phyloP scores from a whole-genome alignment of 768 basidiomycete species.

The Boletus subcaerulescens region DNA sequence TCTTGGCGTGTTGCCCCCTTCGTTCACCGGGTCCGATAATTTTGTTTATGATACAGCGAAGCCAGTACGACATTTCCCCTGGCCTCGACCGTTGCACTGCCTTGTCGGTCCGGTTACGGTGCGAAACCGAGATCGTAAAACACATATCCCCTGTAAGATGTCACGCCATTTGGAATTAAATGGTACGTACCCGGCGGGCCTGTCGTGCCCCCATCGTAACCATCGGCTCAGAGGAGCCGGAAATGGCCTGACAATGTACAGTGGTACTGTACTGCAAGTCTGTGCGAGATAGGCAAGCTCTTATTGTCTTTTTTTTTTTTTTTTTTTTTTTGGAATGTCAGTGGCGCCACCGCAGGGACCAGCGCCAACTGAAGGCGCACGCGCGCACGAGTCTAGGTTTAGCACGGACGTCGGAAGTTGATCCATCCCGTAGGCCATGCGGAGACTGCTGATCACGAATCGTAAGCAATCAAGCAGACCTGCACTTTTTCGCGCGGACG shows the following conservation, averaged over 20 bases:
- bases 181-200: too few relatives aligned
- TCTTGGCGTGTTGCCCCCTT: not conserved
- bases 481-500: slow-evolving; percentile 3
- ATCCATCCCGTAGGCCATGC: too few relatives aligned
- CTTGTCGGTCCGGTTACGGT: not conserved
- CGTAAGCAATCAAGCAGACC: not conserved
- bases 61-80: not conserved
- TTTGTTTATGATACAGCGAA: not conserved
- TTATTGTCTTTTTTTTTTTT: slow-evolving; percentile 10
- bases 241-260: too few relatives aligned
- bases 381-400: too few relatives aligned
- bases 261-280: not conserved
- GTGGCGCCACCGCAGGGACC: too few relatives aligned
- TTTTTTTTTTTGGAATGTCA: too few relatives aligned
- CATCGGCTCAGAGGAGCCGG: too few relatives aligned
- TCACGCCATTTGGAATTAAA: too few relatives aligned
- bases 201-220: too few relatives aligned
- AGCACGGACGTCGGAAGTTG: too few relatives aligned
- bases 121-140: not conserved
- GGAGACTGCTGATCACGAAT: not conserved
- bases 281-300: not conserved
- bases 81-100: not conserved
- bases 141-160: too few relatives aligned
- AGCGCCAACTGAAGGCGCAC: too few relatives aligned
- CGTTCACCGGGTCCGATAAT: not conserved